Conservation (phyloP, 1,284 basidiomycete genomes). For the Heliocybe sulcata region DNA sequence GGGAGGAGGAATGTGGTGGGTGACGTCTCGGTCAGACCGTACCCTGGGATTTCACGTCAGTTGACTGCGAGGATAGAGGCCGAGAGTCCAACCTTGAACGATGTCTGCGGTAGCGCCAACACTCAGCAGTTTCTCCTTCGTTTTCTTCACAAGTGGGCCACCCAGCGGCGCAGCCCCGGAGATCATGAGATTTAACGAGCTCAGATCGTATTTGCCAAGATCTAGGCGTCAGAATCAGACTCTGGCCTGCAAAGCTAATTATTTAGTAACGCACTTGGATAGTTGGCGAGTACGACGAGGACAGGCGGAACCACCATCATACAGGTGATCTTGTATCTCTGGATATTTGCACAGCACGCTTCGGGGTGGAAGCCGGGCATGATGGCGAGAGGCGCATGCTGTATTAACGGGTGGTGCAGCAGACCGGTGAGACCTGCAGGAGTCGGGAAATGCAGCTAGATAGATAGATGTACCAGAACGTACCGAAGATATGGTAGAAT, state of each 20-base stretch:
- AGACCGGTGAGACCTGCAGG: slow-evolving; percentile 43
- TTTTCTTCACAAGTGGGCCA: slow-evolving; percentile 44
- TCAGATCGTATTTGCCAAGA: slow-evolving; percentile 67
- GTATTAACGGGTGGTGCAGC: slow-evolving; percentile 52
- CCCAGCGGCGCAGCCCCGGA: slow-evolving; percentile 84
- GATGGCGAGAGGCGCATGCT: slow-evolving; percentile 58
- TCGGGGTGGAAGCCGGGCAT: slow-evolving; percentile 71
- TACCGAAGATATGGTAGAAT: slow-evolving; percentile 49
- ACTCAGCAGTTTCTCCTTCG: slow-evolving; percentile 31
- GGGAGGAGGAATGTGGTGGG: slow-evolving; percentile 50
- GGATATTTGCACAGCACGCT: slow-evolving; percentile 59
- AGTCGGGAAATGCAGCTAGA: background rate
- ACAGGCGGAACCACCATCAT: slow-evolving; percentile 81
- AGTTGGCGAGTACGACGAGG: slow-evolving; percentile 63
- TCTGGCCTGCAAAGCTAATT: no score
- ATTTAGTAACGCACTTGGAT: slow-evolving; percentile 36
- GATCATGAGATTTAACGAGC: slow-evolving; percentile 50
- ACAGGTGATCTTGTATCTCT: slow-evolving; percentile 57
- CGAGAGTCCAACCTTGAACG: slow-evolving; percentile 34
- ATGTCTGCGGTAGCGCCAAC: slow-evolving; percentile 27
- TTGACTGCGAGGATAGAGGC: background rate
- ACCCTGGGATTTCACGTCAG: slow-evolving; percentile 33
- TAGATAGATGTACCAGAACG: slow-evolving; percentile 7
- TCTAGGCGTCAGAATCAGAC: slow-evolving; percentile 28
- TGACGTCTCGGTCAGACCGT: slow-evolving; percentile 76